A percentile compares a stretch with the other conserved stretches of the same genome.
Evolutionary conservation across 805 yeast species (phyloP).

Genomic region (Babjeviella inositovora): DNA sequence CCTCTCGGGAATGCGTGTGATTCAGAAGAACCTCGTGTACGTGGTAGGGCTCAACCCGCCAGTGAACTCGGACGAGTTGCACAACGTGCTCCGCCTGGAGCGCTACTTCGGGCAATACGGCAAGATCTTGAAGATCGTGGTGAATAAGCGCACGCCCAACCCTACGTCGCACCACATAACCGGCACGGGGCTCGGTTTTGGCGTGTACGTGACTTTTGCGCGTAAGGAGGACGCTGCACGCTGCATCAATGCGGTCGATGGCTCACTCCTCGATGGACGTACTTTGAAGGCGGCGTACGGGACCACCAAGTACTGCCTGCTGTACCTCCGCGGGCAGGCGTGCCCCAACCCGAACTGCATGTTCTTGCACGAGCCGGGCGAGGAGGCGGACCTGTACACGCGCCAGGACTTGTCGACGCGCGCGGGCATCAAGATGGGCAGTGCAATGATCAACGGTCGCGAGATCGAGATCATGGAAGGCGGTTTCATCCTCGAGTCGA

Average conservation of each 20-base stretch:
- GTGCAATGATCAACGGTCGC: slow-evolving; percentile 10
- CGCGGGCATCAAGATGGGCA: slow-evolving; percentile 38
- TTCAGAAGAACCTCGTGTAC: slow-evolving; percentile 91
- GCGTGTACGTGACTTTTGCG: slow-evolving; percentile 90
- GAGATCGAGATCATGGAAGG: slow-evolving; percentile 8
- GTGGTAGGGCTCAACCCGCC: slow-evolving; percentile 91
- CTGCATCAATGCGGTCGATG: slow-evolving; percentile 87
- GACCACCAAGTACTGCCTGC: slow-evolving; percentile 96
- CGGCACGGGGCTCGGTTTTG: slow-evolving; percentile 61
- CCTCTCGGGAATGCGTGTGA: slow-evolving; percentile 94
- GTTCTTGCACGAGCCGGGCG: slow-evolving; percentile 99
- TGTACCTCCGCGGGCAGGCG: slow-evolving; percentile 84
- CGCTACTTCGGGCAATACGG: slow-evolving; percentile 98
- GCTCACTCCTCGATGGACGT: slow-evolving; percentile 85
- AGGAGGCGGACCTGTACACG: slow-evolving; percentile 94
- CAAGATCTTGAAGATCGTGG: slow-evolving; percentile 83
- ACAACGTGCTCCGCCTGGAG: slow-evolving; percentile 69
- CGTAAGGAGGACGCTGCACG: slow-evolving; percentile 89
- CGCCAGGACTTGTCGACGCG: slow-evolving; percentile 77
- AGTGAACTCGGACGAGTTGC: slow-evolving; percentile 73
- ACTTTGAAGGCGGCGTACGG: slow-evolving; percentile 92
- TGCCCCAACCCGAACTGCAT: slow-evolving; percentile 98
- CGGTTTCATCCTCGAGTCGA: slow-evolving; percentile 14
- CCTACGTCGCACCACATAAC: slow-evolving; percentile 14
- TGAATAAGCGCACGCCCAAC: slow-evolving; percentile 57